Percentiles rank a stretch among this genome's conserved stretches.
phyloP scores from a whole-genome alignment of 2,329 filamentous ascomycete genomes.

The Alternaria tenuissima region DNA sequence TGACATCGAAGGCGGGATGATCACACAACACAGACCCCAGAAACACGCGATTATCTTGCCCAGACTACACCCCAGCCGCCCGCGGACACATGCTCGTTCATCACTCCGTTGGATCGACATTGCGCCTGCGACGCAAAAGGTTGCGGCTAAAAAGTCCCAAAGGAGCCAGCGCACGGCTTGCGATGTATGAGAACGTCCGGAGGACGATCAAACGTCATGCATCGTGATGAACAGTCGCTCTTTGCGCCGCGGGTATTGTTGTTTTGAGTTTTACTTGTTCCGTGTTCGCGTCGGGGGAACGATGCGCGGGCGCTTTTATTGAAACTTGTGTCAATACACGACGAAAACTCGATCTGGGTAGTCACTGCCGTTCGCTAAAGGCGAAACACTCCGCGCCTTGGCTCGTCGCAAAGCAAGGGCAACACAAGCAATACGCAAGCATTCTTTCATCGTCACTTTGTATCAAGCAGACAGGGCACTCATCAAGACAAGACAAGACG shows the following conservation, averaged over 20 bases:
- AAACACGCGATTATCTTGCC: conserved; percentile 3
- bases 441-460: neutral
- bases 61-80: neutral
- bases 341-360: neutral
- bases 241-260: neutral
- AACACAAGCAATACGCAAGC: conserved; percentile 1
- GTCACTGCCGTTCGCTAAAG: neutral
- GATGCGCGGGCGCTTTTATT: neutral
- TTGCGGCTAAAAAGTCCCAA: neutral
- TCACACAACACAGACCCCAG: conserved; percentile 2
- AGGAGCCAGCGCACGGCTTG: neutral
- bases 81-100: neutral
- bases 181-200: neutral
- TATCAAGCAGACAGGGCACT: neutral
- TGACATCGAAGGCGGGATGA: conserved; percentile 11
- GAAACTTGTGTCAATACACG: conserved; percentile 1
- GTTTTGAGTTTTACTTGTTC: neutral
- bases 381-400: conserved; percentile 5
- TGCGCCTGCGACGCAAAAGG: conserved; percentile 7
- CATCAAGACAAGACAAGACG: neutral
- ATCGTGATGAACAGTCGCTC: conserved; percentile 1
- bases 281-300: conserved; percentile 3
- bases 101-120: conserved; percentile 4
- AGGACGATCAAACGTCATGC: conserved; percentile 1
- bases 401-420: conserved; percentile 1